These are phyloP conservation scores for Furcasterigmium sp. DNA, from an alignment of 2,329 filamentous ascomycete genomes.

Conservation along the genomic window DNA sequence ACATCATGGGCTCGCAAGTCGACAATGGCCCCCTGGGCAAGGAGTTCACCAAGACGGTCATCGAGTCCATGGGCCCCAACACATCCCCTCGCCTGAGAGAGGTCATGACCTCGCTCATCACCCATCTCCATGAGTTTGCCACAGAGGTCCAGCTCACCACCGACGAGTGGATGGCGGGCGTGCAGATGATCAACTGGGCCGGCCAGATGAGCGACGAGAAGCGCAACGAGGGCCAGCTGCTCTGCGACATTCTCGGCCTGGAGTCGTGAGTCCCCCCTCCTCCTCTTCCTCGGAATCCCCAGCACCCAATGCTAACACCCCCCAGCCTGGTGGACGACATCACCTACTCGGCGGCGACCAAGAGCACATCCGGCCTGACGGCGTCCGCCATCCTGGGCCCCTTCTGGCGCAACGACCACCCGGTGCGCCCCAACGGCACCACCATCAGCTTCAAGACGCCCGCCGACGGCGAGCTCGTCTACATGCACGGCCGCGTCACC, in stretches of 20 bases:
- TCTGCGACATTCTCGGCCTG: constrained; percentile 69
- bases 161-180: constrained; percentile 74
- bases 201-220: constrained; percentile 64
- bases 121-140: constrained; percentile 76
- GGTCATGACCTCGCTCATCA: constrained; percentile 63
- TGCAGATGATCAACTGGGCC: constrained; percentile 52
- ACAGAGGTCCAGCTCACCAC: constrained; percentile 73
- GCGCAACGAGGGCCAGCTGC: constrained; percentile 68
- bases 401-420: constrained; percentile 74
- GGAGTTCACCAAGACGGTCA: constrained; percentile 67
- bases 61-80: constrained; percentile 69
- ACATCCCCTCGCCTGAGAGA: constrained; percentile 62
- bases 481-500: constrained; percentile 59
- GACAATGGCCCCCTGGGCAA: constrained; percentile 20
- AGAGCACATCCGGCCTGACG: neutral
- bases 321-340: constrained; percentile 70
- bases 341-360: neutral
- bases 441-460: constrained; percentile 56
- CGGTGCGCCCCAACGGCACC: constrained; percentile 62
- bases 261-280: constrained; percentile 50
- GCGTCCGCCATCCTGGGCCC: constrained; percentile 72
- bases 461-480: constrained; percentile 44
- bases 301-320: neutral
- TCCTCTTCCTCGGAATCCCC: neutral
- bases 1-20: constrained; percentile 8